Evolutionary conservation across 2,329 filamentous ascomycete species (phyloP).

Genomic region (Fusarium devonianum): DNA sequence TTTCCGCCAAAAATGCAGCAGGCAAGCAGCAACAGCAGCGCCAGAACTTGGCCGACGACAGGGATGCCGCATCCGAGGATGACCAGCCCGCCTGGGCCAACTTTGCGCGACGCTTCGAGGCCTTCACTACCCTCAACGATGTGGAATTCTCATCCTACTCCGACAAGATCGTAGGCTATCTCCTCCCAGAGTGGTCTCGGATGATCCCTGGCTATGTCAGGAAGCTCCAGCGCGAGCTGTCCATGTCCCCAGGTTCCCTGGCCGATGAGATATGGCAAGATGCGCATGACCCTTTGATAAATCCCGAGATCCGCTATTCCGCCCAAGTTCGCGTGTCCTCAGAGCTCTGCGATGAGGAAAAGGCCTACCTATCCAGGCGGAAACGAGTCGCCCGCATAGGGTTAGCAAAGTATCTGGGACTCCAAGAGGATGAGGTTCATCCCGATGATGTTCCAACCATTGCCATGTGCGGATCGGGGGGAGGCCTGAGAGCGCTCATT

Average conservation of each 20-base stretch:
- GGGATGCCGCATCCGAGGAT: conserved; percentile 25
- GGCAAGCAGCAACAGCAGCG: conserved; percentile 9
- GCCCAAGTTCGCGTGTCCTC: conserved; percentile 83
- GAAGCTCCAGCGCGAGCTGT: conserved; percentile 88
- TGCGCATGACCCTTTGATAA: conserved; percentile 80
- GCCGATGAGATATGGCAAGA: conserved; percentile 95
- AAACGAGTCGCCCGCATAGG: conserved; percentile 73
- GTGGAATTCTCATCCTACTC: conserved; percentile 63
- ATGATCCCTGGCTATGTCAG: conserved; percentile 76
- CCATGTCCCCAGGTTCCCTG: conserved; percentile 84
- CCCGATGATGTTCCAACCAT: conserved; percentile 93
- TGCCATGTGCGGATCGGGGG: conserved; percentile 92
- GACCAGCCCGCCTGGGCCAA: conserved; percentile 55
- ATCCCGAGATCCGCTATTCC: conserved; percentile 86
- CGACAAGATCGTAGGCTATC: conserved; percentile 70
- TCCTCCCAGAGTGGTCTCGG: conserved; percentile 85
- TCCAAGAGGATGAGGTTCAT: conserved; percentile 83
- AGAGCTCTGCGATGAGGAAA: conserved; percentile 84
- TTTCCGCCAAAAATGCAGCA: conserved; percentile 38
- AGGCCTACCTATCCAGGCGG: conserved; percentile 73
- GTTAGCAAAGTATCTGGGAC: conserved; percentile 80
- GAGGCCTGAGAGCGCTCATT: conserved; percentile 87
- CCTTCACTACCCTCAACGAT: conserved; percentile 62
- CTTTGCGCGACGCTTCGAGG: conserved; percentile 57
- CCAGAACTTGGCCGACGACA: conserved; percentile 27